These are phyloP conservation scores for Podospora didyma DNA, from an alignment of 495 filamentous ascomycete species.

Conservation along the genomic window DNA sequence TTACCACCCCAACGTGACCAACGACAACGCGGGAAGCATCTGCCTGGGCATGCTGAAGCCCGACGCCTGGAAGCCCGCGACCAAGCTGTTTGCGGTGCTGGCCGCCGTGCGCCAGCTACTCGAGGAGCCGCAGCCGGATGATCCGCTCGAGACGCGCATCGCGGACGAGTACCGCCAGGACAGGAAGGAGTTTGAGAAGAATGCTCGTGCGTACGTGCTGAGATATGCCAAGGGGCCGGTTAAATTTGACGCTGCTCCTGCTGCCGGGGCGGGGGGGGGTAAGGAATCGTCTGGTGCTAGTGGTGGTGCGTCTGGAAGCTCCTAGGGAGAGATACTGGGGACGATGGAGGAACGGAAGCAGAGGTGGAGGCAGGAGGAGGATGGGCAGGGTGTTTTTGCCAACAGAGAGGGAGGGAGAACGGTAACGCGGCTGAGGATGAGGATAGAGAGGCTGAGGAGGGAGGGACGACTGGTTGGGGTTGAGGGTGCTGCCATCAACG, in stretches of 20 bases:
- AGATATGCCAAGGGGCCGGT: constrained; percentile 60
- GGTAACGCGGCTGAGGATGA: not conserved
- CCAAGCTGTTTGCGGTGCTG: constrained; percentile 72
- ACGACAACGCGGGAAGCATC: constrained; percentile 86
- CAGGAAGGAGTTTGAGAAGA: constrained; percentile 72
- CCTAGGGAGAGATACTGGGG: too few relatives aligned
- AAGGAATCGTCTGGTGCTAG: too few relatives aligned
- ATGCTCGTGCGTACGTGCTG: constrained; percentile 74
- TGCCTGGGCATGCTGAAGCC: constrained; percentile 82
- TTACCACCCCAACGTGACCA: constrained; percentile 97
- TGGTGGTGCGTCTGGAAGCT: not conserved
- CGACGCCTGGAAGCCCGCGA: constrained; percentile 93
- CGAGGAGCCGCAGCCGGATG: constrained; percentile 85
- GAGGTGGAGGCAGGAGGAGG: too few relatives aligned
- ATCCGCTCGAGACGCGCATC: constrained; percentile 84
- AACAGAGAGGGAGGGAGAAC: not conserved
- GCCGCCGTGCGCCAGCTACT: constrained; percentile 75
- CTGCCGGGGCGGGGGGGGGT: not conserved
- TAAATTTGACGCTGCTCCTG: constrained; percentile 15
- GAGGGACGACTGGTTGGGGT: too few relatives aligned
- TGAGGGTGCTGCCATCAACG: too few relatives aligned
- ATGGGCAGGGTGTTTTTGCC: too few relatives aligned
- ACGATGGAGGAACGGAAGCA: too few relatives aligned
- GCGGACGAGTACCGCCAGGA: constrained; percentile 81
- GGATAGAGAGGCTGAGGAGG: not conserved